Evolutionary conservation across 352 stramenopile genomes (phyloP), one percentile per base, ranked within the genome.

Genomic region (Globisporangium parvum): DNA sequence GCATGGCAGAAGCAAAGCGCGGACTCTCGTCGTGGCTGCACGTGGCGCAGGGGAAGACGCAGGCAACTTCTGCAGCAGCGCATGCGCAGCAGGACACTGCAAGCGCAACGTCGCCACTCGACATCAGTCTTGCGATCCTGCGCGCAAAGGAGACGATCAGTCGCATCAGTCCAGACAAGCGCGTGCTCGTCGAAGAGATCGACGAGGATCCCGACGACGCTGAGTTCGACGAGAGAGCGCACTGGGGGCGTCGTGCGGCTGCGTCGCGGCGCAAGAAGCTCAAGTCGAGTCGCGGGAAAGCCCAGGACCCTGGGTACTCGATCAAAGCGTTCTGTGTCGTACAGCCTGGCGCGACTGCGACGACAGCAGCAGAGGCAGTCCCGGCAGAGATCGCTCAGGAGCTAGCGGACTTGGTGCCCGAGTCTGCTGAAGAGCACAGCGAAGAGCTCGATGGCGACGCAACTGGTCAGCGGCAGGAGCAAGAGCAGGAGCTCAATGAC

Each of bases 201-300:
- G 80, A 91, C 59, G 84, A 62, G 47, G 80, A 91, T 47, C 72
- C 71, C 37, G 80, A 91, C 57, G 80, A 91, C 60, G 64, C 51
- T 28, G 80, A 91, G 61, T 88, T 91, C 47, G 80, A 89, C 24
- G 77, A 89, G 44, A 60, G 70, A 17, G 75, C 77, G 41, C 77
- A 88, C 23, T 91, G 77, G 80, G 63, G 69, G 2, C 60, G 77
- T 14, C 65, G 72, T n/a, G 61, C 64, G n/a, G 64, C 66, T 15
- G 63, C 69, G 10, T 56, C 52, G 18, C 60, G 23, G 31, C 15
- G 39, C 1, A 56, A 52, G 53, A 65, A 62, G 39, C 67, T 47
- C 60, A 64, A 35, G 53, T 28, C 53, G 14, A 54, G 21, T 14
- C 40, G 55, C 2, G 60, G 79, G 39, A 85, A 83, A 59, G 69